Evolutionary conservation across 2,329 filamentous ascomycete genomes (phyloP), one percentile per base, ranked within the genome.

Genomic region (Pseudogymnoascus sp.): DNA sequence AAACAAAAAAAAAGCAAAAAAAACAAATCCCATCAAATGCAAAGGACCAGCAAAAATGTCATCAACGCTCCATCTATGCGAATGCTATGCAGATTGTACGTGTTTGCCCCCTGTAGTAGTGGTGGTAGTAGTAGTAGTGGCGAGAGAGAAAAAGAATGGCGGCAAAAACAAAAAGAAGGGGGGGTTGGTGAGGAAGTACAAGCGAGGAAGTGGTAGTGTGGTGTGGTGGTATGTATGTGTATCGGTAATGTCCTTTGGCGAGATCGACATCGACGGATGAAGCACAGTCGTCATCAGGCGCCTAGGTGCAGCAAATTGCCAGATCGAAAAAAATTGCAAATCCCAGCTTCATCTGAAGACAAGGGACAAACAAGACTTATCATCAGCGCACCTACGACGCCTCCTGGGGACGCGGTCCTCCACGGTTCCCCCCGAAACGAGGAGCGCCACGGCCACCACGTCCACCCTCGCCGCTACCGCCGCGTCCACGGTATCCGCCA

Each of bases 391-490:
- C 67, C 67, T 61, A 69, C 66, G 53, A 69, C 65, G 34, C 66
- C 69, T 62, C 72, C 59, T 60, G 59, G 11, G 59, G 34, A 12
- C 59, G n/a, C 1, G 59, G 67, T 65, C 72, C 70, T 65, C 72
- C 70, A 60, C 78, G 68, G 65, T 59, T 63, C n/a, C 69, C 74
- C 62, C 73, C 73, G 21, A 74, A 71, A 61, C 73, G 71, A 63
- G 68, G 68, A 9, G 71, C 71, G 34, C 76, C 76, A 62, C 79
- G 77, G 42, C 78, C 77, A 62, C 79, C 77, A 62, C 79, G 77
- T 40, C 81, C 79, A 62, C 82, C 78, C 65, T 76, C 76, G 38
- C 80, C 80, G 63, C 75, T 77, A 64, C 81, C 80, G 62, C 81
- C 80, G 62, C 76, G 76, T 63, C 82, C 80, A 69, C 72, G 69